Conservation (phyloP, 768 basidiomycete genomes). For the Collybiopsis luxurians region DNA sequence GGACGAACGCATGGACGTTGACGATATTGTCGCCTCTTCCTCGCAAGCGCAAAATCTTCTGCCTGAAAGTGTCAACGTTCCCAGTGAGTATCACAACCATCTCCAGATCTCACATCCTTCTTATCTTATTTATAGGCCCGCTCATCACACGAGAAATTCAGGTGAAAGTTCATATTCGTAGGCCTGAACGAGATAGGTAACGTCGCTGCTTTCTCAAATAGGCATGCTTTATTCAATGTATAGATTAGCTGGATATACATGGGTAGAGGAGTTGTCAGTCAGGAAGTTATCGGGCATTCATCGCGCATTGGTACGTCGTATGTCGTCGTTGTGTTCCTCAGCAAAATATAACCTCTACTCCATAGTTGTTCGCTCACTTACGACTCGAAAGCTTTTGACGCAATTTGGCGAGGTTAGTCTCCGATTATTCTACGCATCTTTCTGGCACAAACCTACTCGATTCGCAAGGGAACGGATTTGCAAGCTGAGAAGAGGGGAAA, state of each 20-base stretch:
- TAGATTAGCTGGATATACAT: conserved; percentile 67
- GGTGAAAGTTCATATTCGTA: conserved; percentile 82
- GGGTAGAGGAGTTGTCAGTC: conserved; percentile 72
- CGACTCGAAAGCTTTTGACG: conserved; percentile 65
- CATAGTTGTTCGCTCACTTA: conserved; percentile 60
- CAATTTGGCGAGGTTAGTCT: conserved; percentile 65
- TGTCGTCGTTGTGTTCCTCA: background rate
- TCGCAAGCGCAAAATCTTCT: conserved; percentile 13
- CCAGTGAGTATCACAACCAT: conserved; percentile 8
- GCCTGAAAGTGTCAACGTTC: conserved; percentile 16
- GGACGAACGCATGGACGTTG: conserved; percentile 46
- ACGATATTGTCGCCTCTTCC: conserved; percentile 25
- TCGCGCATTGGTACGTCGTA: conserved; percentile 71
- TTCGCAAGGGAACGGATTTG: too few relatives aligned
- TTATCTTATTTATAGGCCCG: conserved; percentile 14
- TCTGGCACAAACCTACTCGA: conserved; percentile 1
- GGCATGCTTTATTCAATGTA: too few relatives aligned
- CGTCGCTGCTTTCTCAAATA: background rate
- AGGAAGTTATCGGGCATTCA: conserved; percentile 72
- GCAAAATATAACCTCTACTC: conserved; percentile 8
- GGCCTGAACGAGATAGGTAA: conserved; percentile 62
- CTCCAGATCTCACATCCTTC: conserved; percentile 1
- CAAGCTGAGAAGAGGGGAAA: conserved; percentile 88
- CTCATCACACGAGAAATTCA: conserved; percentile 56
- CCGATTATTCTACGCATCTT: too few relatives aligned